phyloP scores from a whole-genome alignment of 306 rosid species.

The Dicorynia guianensis region DNA sequence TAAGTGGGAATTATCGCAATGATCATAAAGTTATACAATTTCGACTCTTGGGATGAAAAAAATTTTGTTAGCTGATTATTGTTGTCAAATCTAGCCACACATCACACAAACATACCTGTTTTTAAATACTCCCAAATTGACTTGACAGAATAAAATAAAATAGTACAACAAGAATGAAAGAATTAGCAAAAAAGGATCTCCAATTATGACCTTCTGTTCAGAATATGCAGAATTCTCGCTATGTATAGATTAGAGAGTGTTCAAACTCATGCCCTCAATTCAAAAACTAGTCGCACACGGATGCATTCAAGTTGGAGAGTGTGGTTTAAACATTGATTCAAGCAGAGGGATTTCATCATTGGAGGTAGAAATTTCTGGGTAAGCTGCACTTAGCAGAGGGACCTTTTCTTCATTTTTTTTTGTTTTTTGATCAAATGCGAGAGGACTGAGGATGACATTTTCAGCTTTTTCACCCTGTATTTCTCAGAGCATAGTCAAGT shows the following conservation, averaged over 20 bases:
- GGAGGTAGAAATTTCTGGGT: neutral
- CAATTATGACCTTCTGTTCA: too few species aligned
- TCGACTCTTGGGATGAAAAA: conserved; percentile 11
- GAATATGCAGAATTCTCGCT: neutral
- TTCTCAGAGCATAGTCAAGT: conserved; percentile 19
- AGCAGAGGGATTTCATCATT: neutral
- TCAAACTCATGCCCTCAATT: neutral
- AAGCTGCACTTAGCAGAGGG: too few species aligned
- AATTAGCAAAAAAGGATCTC: neutral
- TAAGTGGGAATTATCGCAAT: neutral
- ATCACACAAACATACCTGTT: neutral
- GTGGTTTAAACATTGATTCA: neutral
- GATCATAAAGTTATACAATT: neutral
- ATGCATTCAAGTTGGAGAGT: neutral
- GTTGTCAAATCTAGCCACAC: neutral
- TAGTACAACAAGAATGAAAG: neutral
- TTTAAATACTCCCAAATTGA: neutral
- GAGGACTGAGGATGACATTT: too few species aligned
- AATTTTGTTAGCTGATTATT: neutral
- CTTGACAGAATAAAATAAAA: neutral
- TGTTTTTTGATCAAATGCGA: too few species aligned
- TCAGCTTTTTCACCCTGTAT: conserved; percentile 17
- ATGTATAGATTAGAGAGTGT: neutral
- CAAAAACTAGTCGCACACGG: neutral
- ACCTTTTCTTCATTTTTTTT: too few species aligned